Evolutionary conservation across 2,329 filamentous ascomycete genomes (phyloP).

Genomic region (Arthroderma sp.): DNA sequence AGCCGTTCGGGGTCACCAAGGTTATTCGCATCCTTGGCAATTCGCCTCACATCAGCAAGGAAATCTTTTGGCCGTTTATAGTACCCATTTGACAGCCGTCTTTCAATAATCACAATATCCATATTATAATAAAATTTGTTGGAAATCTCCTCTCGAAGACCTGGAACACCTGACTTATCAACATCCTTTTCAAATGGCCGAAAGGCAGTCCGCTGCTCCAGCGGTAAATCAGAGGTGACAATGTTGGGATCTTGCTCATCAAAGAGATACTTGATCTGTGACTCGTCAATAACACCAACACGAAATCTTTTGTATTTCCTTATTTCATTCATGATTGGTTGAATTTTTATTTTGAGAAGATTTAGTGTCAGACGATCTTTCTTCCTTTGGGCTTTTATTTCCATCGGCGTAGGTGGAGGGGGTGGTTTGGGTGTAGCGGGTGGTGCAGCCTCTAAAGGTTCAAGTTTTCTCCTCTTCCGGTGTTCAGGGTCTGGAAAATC

Average conservation of each 20-base stretch:
- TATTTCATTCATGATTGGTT: constrained; percentile 95
- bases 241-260: constrained; percentile 65
- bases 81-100: constrained; percentile 90
- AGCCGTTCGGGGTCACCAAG: constrained; percentile 71
- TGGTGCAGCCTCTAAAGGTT: constrained; percentile 62
- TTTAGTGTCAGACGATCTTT: constrained; percentile 76
- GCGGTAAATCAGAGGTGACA: constrained; percentile 46
- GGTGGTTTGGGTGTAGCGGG: constrained; percentile 52
- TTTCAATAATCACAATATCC: constrained; percentile 84
- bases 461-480: constrained; percentile 73
- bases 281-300: constrained; percentile 60
- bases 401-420: constrained; percentile 57
- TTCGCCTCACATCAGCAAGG: constrained; percentile 67
- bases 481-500: constrained; percentile 81
- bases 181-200: constrained; percentile 68
- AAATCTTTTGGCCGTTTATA: constrained; percentile 89
- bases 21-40: constrained; percentile 73
- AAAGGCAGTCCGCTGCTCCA: constrained; percentile 43
- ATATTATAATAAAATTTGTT: constrained; percentile 92
- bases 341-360: constrained; percentile 72
- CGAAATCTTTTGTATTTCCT: constrained; percentile 79
- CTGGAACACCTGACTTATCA: constrained; percentile 65
- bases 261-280: constrained; percentile 66
- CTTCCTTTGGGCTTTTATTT: constrained; percentile 67
- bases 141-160: constrained; percentile 60